These are phyloP conservation scores for Gypsophila paniculata DNA, from an alignment of 179 eudicot species.

Conservation along the genomic window DNA sequence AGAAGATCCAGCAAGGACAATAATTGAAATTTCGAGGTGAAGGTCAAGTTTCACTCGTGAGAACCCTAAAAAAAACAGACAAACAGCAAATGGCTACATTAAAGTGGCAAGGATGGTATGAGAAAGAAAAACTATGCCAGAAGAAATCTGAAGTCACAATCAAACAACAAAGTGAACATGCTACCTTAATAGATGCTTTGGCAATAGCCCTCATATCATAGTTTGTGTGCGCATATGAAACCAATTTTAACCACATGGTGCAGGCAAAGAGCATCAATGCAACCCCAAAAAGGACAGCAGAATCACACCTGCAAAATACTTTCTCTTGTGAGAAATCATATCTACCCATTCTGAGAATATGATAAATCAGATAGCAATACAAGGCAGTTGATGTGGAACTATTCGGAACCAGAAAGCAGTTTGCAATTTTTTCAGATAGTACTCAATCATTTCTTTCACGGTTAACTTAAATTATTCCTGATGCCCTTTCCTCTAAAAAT, in stretches of 20 bases:
- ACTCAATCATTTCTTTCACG: not conserved
- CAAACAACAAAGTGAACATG: slow-evolving; percentile 31
- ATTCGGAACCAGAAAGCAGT: not conserved
- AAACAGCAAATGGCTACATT: not conserved
- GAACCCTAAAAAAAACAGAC: not conserved
- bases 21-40: no score
- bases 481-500: not conserved
- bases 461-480: not conserved
- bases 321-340: slow-evolving; percentile 17
- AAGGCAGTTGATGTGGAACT: not conserved
- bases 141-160: slow-evolving; percentile 39
- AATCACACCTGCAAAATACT: slow-evolving; percentile 67
- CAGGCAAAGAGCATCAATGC: slow-evolving; percentile 78
- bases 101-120: slow-evolving; percentile 40
- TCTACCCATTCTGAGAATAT: not conserved
- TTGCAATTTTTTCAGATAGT: not conserved
- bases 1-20: not conserved
- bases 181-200: slow-evolving; percentile 61
- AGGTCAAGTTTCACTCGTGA: not conserved
- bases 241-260: slow-evolving; percentile 87
- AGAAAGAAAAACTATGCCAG: not conserved
- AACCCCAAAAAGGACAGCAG: slow-evolving; percentile 85
- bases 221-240: slow-evolving; percentile 92
- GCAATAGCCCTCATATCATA: slow-evolving; percentile 73
- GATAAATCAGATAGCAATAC: not conserved